Conservation (phyloP, 2,329 filamentous ascomycete genomes). For the Geosmithia flava region DNA sequence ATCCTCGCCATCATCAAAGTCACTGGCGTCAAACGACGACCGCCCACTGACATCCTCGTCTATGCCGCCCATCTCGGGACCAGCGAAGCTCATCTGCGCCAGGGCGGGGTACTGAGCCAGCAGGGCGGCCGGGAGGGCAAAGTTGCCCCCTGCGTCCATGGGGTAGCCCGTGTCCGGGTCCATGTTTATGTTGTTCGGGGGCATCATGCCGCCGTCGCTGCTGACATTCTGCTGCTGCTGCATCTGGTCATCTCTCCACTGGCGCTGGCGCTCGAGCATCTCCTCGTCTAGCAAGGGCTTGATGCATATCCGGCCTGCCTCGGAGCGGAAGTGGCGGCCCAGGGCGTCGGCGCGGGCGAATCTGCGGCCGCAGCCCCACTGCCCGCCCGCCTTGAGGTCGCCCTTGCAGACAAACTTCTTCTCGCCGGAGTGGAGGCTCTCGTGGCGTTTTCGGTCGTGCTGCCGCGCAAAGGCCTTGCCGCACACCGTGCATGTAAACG, state of each 20-base stretch:
- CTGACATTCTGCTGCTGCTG: conserved; percentile 35
- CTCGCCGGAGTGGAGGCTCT: conserved; percentile 90
- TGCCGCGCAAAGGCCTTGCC: conserved; percentile 96
- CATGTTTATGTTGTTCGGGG: conserved; percentile 31
- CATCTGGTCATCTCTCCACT: conserved; percentile 60
- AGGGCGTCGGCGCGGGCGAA: conserved; percentile 94
- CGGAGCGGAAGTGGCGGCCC: conserved; percentile 87
- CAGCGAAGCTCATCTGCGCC: conserved; percentile 77
- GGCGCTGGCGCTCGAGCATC: conserved; percentile 65
- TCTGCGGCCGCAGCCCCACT: conserved; percentile 86
- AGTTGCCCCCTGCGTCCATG: conserved; percentile 43
- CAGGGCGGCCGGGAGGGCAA: conserved; percentile 72
- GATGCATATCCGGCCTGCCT: conserved; percentile 92
- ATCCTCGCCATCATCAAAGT: conserved; percentile 64
- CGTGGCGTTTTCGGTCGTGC: conserved; percentile 93
- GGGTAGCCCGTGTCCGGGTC: conserved; percentile 47
- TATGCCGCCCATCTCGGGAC: conserved; percentile 49
- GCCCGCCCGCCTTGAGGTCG: conserved; percentile 66
- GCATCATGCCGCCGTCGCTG: conserved; percentile 26
- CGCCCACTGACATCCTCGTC: conserved; percentile 69
- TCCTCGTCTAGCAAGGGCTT: conserved; percentile 96
- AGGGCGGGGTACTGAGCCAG: conserved; percentile 87
- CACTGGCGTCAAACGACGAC: conserved; percentile 72
- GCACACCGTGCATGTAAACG: conserved; percentile 94
- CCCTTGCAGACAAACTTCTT: conserved; percentile 98